phyloP scores from a whole-genome alignment of 2,329 filamentous ascomycete genomes.

The Scorias spongiosa region DNA sequence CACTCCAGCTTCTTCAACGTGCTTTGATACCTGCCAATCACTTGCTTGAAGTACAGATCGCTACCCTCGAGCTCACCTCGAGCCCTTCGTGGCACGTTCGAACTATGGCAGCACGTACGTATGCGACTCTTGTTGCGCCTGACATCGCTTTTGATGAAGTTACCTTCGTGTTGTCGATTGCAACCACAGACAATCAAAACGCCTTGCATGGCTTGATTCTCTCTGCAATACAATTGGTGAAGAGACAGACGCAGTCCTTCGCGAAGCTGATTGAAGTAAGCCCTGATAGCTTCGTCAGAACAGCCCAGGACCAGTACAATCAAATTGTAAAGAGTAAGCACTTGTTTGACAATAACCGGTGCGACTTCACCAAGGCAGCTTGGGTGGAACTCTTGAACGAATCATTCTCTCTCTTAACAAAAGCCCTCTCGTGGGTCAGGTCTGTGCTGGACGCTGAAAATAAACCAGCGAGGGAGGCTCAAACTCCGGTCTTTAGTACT shows the following conservation, averaged over 20 bases:
- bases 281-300: neutral
- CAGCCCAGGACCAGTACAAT: neutral
- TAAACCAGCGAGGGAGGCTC: no score
- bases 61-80: slow-evolving; percentile 47
- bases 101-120: slow-evolving; percentile 62
- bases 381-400: neutral
- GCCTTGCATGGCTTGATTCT: slow-evolving; percentile 20
- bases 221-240: slow-evolving; percentile 10
- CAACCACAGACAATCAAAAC: slow-evolving; percentile 11
- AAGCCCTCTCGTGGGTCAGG: no score
- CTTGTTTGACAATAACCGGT: neutral
- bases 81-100: slow-evolving; percentile 67
- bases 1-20: slow-evolving; percentile 64
- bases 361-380: neutral
- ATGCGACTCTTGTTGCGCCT: slow-evolving; percentile 25
- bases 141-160: slow-evolving; percentile 4
- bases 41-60: slow-evolving; percentile 38
- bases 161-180: slow-evolving; percentile 1
- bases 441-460: no score
- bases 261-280: neutral
- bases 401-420: neutral
- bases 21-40: slow-evolving; percentile 48
- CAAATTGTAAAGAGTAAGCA: neutral
- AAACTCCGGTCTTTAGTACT: no score
- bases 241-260: neutral